These are phyloP conservation scores for Anethum foeniculum DNA, from an alignment of 140 eudicot species.

Conservation along the genomic window DNA sequence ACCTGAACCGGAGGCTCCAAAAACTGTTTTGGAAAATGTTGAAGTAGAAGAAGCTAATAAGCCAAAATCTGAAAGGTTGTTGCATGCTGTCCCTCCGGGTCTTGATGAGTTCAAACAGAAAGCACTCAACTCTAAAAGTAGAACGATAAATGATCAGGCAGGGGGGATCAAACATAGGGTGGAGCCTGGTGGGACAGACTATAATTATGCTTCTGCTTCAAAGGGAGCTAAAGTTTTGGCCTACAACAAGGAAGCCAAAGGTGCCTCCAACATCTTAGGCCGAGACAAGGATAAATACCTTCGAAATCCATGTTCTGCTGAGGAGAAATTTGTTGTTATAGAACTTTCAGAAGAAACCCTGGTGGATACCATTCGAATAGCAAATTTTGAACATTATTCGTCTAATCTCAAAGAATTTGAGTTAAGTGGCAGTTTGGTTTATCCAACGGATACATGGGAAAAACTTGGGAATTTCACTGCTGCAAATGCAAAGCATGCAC, in stretches of 20 bases:
- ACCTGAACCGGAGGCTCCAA: slow-evolving; percentile 31
- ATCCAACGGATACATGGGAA: slow-evolving; percentile 87
- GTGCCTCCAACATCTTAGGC: slow-evolving; percentile 75
- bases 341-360: slow-evolving; percentile 95
- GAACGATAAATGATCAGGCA: slow-evolving; percentile 33
- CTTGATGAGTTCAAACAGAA: slow-evolving; percentile 84
- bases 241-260: slow-evolving; percentile 85
- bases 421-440: slow-evolving; percentile 60
- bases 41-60: slow-evolving; percentile 22
- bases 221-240: slow-evolving; percentile 88
- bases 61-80: slow-evolving; percentile 35
- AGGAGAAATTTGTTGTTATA: slow-evolving; percentile 73
- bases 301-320: slow-evolving; percentile 83
- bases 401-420: slow-evolving; percentile 87
- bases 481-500: slow-evolving; percentile 77
- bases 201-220: slow-evolving; percentile 87
- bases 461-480: slow-evolving; percentile 88
- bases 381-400: slow-evolving; percentile 91
- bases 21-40: slow-evolving; percentile 13
- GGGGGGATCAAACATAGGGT: slow-evolving; percentile 68
- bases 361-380: slow-evolving; percentile 72
- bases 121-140: slow-evolving; percentile 52
- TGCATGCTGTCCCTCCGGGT: slow-evolving; percentile 47
- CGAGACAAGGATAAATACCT: slow-evolving; percentile 90
- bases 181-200: slow-evolving; percentile 91